Conservation (phyloP, 2,329 filamentous ascomycete genomes). For the Trichoderma sp. region DNA sequence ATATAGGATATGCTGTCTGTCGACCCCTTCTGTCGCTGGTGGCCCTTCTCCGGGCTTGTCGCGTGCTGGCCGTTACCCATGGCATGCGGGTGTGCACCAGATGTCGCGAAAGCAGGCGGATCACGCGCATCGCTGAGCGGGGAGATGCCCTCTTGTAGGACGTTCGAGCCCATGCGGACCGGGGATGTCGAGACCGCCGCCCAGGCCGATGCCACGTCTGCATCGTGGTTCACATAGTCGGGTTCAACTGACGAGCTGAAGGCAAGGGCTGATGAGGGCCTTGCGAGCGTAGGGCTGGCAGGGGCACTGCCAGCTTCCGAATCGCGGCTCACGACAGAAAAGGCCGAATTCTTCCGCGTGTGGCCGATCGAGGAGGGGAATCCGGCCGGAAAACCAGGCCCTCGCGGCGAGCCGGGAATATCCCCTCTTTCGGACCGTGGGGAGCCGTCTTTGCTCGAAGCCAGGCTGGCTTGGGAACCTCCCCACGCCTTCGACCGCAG, state of each 20-base stretch:
- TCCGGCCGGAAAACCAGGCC: constrained; percentile 22
- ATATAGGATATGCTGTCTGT: constrained; percentile 72
- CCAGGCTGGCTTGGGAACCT: constrained; percentile 73
- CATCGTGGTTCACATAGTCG: not conserved
- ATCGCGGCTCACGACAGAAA: constrained; percentile 53
- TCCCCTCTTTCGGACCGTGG: constrained; percentile 55
- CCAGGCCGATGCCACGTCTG: not conserved
- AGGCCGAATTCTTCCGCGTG: constrained; percentile 52
- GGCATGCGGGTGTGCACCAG: constrained; percentile 13
- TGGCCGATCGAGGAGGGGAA: constrained; percentile 38
- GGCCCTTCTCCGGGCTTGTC: constrained; percentile 41
- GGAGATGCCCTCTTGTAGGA: constrained; percentile 5
- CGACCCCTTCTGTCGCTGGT: constrained; percentile 58
- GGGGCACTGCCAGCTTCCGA: constrained; percentile 51
- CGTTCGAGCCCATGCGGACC: not conserved
- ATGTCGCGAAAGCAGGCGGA: not conserved
- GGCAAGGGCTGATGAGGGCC: constrained; percentile 39
- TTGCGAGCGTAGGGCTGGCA: constrained; percentile 56
- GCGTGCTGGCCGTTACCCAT: not conserved
- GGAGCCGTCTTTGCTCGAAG: constrained; percentile 56
- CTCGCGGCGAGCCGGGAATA: constrained; percentile 49
- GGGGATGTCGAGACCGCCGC: constrained; percentile 1
- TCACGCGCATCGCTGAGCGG: constrained; percentile 12
- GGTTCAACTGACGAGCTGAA: constrained; percentile 17
- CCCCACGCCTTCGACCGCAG: constrained; percentile 78